Percentiles rank a stretch among this genome's conserved stretches.
Conservation (phyloP, 495 filamentous ascomycete genomes). For the Aspergillus bridgeri region DNA sequence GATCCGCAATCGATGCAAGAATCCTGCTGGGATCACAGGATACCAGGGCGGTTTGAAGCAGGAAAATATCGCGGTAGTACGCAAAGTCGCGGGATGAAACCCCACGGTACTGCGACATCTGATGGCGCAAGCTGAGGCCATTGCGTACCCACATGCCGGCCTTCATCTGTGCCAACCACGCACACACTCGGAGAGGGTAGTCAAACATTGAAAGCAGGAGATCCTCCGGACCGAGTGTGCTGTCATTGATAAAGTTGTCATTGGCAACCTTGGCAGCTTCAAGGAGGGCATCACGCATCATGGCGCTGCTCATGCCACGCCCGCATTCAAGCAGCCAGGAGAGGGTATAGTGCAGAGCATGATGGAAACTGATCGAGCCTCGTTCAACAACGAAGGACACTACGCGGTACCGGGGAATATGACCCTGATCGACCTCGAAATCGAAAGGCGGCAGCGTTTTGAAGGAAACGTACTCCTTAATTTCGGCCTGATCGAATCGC, state of each 20-base stretch:
- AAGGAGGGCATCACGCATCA: slow-evolving; percentile 63
- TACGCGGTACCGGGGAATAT: slow-evolving; percentile 52
- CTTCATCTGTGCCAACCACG: slow-evolving; percentile 97
- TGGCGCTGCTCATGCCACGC: slow-evolving; percentile 64
- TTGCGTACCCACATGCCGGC: slow-evolving; percentile 98
- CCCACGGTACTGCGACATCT: slow-evolving; percentile 87
- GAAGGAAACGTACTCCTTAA: slow-evolving; percentile 79
- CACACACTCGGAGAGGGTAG: slow-evolving; percentile 86
- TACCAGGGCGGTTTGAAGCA: slow-evolving; percentile 86
- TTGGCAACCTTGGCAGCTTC: slow-evolving; percentile 46
- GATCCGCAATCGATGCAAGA: slow-evolving; percentile 84
- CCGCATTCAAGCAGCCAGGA: slow-evolving; percentile 95
- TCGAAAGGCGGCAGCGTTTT: slow-evolving; percentile 74
- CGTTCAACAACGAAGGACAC: slow-evolving; percentile 85
- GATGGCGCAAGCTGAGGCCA: slow-evolving; percentile 89
- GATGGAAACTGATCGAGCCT: slow-evolving; percentile 94
- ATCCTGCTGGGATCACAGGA: slow-evolving; percentile 80
- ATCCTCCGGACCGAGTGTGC: slow-evolving; percentile 56
- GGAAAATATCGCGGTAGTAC: slow-evolving; percentile 91
- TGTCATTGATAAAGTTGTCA: slow-evolving; percentile 26
- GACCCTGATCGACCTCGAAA: slow-evolving; percentile 60
- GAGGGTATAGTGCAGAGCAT: slow-evolving; percentile 93
- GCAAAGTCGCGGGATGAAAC: slow-evolving; percentile 85
- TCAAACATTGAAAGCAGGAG: slow-evolving; percentile 87
- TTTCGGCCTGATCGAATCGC: slow-evolving; percentile 82